Percentiles rank a stretch among this genome's conserved stretches.
Conservation (phyloP, 1,284 basidiomycete species). For the Hymenochaete sp. region DNA sequence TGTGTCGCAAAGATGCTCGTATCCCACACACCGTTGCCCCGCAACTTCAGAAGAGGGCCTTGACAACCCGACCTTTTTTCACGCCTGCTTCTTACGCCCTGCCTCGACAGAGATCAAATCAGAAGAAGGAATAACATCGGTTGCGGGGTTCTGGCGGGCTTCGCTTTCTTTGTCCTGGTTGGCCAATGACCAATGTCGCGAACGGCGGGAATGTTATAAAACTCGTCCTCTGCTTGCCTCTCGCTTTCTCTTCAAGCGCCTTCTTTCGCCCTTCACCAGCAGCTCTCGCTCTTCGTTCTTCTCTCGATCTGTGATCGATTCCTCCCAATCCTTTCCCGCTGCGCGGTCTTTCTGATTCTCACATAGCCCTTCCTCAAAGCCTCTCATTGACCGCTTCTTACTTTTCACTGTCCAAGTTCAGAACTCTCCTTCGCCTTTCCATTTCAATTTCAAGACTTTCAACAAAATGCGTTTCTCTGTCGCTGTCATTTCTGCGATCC, state of each 20-base stretch:
- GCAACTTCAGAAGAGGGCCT: too few relatives aligned
- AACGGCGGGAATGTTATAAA: not conserved
- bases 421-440: too few relatives aligned
- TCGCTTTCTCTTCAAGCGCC: not conserved
- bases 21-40: too few relatives aligned
- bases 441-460: too few relatives aligned
- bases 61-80: too few relatives aligned
- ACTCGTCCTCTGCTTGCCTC: not conserved
- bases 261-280: slow-evolving; percentile 6
- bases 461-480: slow-evolving; percentile 17
- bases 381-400: not conserved
- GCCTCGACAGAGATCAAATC: too few relatives aligned
- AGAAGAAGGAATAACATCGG: too few relatives aligned
- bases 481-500: slow-evolving; percentile 7
- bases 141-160: too few relatives aligned
- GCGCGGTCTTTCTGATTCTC: slow-evolving; percentile 18
- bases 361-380: slow-evolving; percentile 12
- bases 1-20: too few relatives aligned
- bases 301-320: slow-evolving; percentile 20
- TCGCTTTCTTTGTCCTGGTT: too few relatives aligned
- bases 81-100: too few relatives aligned
- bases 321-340: slow-evolving; percentile 15
- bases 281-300: slow-evolving; percentile 4
- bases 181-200: too few relatives aligned
- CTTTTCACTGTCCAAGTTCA: slow-evolving; percentile 18